These are phyloP conservation scores for Euphorbia corollata DNA, from an alignment of 441 rosid genomes.

Conservation along the genomic window DNA sequence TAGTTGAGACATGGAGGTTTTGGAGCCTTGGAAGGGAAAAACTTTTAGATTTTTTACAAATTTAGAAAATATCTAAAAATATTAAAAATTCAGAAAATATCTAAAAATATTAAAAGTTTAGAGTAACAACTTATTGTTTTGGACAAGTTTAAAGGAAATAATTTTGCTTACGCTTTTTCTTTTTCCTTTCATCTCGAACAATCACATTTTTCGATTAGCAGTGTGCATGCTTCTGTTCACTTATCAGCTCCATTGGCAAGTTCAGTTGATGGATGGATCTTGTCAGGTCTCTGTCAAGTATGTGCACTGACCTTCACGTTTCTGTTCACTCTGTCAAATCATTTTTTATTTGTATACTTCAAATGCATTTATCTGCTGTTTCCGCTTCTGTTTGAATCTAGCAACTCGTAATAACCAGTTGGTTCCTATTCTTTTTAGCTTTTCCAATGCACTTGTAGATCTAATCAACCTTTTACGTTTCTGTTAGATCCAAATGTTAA, in stretches of 20 bases:
- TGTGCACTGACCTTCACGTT: constrained; percentile 17
- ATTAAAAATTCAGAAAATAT: too few species aligned
- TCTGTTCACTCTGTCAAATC: constrained; percentile 7
- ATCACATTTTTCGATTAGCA: constrained; percentile 25
- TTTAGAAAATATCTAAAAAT: too few species aligned
- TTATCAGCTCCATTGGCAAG: constrained; percentile 61
- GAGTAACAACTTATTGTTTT: too few species aligned
- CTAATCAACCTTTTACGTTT: background rate
- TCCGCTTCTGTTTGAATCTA: background rate
- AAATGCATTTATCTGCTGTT: background rate
- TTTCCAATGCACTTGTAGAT: background rate
- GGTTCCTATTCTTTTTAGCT: background rate
- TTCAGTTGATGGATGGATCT: constrained; percentile 38
- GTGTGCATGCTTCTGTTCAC: constrained; percentile 76
- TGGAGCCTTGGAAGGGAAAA: too few species aligned
- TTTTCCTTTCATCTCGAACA: constrained; percentile 18
- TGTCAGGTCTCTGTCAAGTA: constrained; percentile 64
- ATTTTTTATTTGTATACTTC: background rate
- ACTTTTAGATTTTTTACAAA: too few species aligned
- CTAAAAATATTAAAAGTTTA: too few species aligned
- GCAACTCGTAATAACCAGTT: background rate
- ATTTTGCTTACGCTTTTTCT: constrained; percentile 2
- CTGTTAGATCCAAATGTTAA: background rate
- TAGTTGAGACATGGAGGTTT: too few species aligned
- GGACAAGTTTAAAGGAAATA: too few species aligned